These are phyloP conservation scores for Cyphellophora attinorum DNA, from an alignment of 2,329 filamentous ascomycete species.

Conservation along the genomic window DNA sequence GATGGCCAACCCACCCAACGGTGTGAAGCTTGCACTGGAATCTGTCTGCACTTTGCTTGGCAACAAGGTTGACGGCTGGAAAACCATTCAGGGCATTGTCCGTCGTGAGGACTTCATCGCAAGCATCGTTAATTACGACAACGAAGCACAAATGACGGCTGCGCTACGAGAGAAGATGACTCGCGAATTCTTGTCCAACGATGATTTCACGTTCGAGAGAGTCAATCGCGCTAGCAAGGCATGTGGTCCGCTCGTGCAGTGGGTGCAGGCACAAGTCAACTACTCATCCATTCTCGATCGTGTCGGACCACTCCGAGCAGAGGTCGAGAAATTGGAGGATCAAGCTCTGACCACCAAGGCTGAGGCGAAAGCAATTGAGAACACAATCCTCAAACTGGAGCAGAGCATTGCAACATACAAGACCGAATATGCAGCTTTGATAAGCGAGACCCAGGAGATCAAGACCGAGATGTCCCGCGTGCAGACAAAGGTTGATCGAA, in stretches of 20 bases:
- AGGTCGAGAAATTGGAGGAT: conserved; percentile 79
- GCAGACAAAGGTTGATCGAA: conserved; percentile 95
- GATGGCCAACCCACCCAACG: conserved; percentile 84
- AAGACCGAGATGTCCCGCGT: conserved; percentile 94
- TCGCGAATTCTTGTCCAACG: conserved; percentile 80
- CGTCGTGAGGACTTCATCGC: conserved; percentile 94
- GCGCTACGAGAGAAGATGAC: conserved; percentile 77
- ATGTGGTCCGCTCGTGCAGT: conserved; percentile 91
- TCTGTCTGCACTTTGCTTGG: conserved; percentile 93
- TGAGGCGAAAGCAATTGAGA: conserved; percentile 81
- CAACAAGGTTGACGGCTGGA: conserved; percentile 85
- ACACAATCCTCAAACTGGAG: conserved; percentile 75
- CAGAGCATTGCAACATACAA: conserved; percentile 91
- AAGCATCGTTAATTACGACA: conserved; percentile 95
- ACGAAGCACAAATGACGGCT: conserved; percentile 88
- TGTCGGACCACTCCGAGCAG: conserved; percentile 82
- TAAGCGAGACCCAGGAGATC: conserved; percentile 95
- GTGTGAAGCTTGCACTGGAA: conserved; percentile 85
- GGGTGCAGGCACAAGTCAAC: conserved; percentile 92
- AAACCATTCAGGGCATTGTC: conserved; percentile 77
- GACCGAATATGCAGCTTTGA: conserved; percentile 86
- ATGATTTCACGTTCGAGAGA: conserved; percentile 92
- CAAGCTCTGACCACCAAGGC: conserved; percentile 87
- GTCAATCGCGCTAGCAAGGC: conserved; percentile 95
- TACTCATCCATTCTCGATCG: conserved; percentile 96